Evolutionary conservation across 148 eudicot genomes (phyloP), one percentile per base, ranked within the genome.

Genomic region (Camellia lanceoleosa): DNA sequence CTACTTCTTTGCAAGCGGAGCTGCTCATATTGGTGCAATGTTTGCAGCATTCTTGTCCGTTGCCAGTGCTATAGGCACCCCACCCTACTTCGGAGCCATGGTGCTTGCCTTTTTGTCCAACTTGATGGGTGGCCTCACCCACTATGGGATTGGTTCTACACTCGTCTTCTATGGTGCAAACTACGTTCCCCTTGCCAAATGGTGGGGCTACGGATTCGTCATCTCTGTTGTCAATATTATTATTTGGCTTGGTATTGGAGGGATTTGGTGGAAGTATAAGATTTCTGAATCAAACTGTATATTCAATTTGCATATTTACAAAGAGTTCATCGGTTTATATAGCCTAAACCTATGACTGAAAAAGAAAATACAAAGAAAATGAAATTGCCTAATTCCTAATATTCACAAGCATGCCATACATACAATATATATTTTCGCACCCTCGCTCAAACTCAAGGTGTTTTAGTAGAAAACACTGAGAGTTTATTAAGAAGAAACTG

Each of bases 1-100:
- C 85, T 96, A 94, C 90, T 96, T 96, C 84, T 96, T 96, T 49
- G 99, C 99, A 61, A 96, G 98, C 80, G 99, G 99, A 71, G 99
- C 99, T 66, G 99, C 99, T 79, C 98, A 96, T 51, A 94, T 96
- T n/a, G 99, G 99, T 60, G 98, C 99, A 75, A 96, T 96, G 99
- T 96, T 88, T 84, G 92, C 99, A 13, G 97, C 98, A 56, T 94
- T 96, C 85, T 78, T 96, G 78, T 92, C 98, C 1, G 97, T 96
- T n/a, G 91, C 99, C 56, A 94, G 92, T 76, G 99, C 99, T 38
- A 86, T 96, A 62, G 97, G 99, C 20, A 89, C 99, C 62, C 99
- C 98, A 19, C 86, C 98, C 13, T 92, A 85, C 74, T 84, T 96
- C 30, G 99, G 93, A 44, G 98, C 99, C 14, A 70, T 93, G 73